phyloP scores from a whole-genome alignment of 805 yeast species.

The Teunomyces panamensis region DNA sequence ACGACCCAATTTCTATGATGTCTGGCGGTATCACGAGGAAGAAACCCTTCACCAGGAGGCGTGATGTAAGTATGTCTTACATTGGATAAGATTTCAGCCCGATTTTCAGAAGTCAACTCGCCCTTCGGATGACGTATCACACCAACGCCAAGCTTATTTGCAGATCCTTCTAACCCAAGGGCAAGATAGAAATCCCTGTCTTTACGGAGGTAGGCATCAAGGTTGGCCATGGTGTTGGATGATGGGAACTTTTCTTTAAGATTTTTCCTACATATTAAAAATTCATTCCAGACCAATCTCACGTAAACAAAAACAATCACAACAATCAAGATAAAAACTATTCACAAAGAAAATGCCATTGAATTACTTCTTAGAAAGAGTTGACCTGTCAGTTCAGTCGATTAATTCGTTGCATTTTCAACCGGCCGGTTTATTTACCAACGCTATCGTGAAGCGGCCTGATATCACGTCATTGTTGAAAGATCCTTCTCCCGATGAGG shows the following conservation, averaged over 20 bases:
- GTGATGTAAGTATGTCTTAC: conserved; percentile 92
- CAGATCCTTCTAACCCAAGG: conserved; percentile 94
- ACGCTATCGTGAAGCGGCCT: conserved; percentile 53
- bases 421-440: conserved; percentile 62
- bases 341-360: conserved; percentile 9
- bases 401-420: conserved; percentile 46
- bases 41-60: conserved; percentile 97
- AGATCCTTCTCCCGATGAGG: conserved; percentile 56
- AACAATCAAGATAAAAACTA: conserved; percentile 11
- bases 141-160: conserved; percentile 95
- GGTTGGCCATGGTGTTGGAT: conserved; percentile 34
- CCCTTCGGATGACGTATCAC: conserved; percentile 74
- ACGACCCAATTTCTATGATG: conserved; percentile 96
- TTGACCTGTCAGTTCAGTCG: conserved; percentile 39
- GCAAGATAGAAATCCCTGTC: conserved; percentile 61
- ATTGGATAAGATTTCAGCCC: conserved; percentile 80
- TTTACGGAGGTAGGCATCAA: conserved; percentile 43
- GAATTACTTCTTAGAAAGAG: conserved; percentile 25
- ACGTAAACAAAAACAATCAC: not conserved
- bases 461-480: conserved; percentile 55
- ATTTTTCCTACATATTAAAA: not conserved
- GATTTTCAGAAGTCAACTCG: conserved; percentile 49
- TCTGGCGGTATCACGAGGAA: conserved; percentile 94
- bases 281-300: not conserved
- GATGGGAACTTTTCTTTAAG: not conserved